These are phyloP conservation scores for Penicillium crystallinum DNA, from an alignment of 495 filamentous ascomycete genomes.

Conservation along the genomic window DNA sequence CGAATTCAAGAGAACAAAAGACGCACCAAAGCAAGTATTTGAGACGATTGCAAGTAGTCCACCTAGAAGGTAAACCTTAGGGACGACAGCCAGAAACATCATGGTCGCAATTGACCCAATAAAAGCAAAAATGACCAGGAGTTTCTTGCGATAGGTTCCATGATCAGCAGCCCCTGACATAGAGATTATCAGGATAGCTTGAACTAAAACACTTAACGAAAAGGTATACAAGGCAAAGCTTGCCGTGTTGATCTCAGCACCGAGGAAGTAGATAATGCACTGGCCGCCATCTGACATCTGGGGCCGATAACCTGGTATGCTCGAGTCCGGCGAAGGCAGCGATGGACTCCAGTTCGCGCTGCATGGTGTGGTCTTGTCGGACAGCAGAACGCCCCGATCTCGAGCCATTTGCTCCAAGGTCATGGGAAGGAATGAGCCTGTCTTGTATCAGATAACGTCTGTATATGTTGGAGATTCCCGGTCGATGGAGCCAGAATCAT, in stretches of 20 bases:
- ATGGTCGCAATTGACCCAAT: conserved; percentile 77
- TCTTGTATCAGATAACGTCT: conserved; percentile 1
- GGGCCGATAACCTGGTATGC: conserved; percentile 23
- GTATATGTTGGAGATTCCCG: not conserved
- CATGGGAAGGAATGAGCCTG: conserved; percentile 94
- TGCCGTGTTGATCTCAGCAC: conserved; percentile 86
- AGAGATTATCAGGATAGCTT: conserved; percentile 85
- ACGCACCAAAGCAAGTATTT: conserved; percentile 85
- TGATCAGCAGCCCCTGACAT: conserved; percentile 96
- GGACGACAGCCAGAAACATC: conserved; percentile 75
- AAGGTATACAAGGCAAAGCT: conserved; percentile 99
- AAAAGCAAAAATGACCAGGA: conserved; percentile 79
- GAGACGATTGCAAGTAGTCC: conserved; percentile 79
- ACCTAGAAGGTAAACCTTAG: conserved; percentile 71
- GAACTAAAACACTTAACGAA: conserved; percentile 81
- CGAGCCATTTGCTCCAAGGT: conserved; percentile 89
- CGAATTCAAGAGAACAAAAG: conserved; percentile 79
- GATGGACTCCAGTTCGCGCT: conserved; percentile 41
- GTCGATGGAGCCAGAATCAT: not conserved
- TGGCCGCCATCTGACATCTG: conserved; percentile 47
- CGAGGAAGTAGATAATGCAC: conserved; percentile 78
- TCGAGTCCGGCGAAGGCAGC: conserved; percentile 12
- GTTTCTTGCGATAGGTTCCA: conserved; percentile 83
- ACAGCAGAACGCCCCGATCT: conserved; percentile 78
- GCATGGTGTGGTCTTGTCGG: conserved; percentile 70